Evolutionary conservation across 129 eudicot genomes (phyloP).

Genomic region (Solidago caesia): DNA sequence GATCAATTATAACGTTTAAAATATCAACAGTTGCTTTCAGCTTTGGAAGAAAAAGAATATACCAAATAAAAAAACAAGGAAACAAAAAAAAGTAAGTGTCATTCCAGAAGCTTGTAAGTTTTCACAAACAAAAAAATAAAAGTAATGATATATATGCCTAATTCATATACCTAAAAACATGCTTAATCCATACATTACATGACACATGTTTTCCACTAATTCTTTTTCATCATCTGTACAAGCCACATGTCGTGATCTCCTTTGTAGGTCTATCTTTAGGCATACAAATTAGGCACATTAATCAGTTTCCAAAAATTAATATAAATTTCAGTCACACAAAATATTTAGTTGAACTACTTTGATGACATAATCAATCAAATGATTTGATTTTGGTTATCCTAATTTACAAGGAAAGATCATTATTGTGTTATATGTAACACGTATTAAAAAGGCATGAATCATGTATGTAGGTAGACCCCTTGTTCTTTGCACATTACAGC

Average conservation of each 20-base stretch:
- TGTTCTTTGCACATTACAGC: neutral
- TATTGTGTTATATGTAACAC: too few relatives aligned
- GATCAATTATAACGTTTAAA: neutral
- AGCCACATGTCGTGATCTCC: too few relatives aligned
- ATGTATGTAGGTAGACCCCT: too few relatives aligned
- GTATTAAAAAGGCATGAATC: too few relatives aligned
- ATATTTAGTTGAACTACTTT: slow-evolving; percentile 6
- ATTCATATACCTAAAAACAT: too few relatives aligned
- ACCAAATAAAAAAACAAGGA: neutral
- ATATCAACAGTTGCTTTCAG: neutral
- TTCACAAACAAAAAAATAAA: neutral
- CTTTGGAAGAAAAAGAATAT: neutral
- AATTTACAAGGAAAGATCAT: slow-evolving; percentile 5
- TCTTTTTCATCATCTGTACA: too few relatives aligned
- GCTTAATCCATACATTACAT: too few relatives aligned
- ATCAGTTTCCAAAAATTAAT: too few relatives aligned
- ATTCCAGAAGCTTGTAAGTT: slow-evolving; percentile 7
- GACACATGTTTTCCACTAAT: too few relatives aligned
- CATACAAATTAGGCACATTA: too few relatives aligned
- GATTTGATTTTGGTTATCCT: slow-evolving; percentile 21
- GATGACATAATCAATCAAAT: slow-evolving; percentile 11
- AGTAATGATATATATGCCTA: too few relatives aligned
- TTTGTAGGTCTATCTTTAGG: too few relatives aligned
- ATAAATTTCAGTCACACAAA: neutral
- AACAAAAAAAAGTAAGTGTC: neutral